Conservation (phyloP, 805 yeast genomes). For the Maudiozyma bulderi region DNA sequence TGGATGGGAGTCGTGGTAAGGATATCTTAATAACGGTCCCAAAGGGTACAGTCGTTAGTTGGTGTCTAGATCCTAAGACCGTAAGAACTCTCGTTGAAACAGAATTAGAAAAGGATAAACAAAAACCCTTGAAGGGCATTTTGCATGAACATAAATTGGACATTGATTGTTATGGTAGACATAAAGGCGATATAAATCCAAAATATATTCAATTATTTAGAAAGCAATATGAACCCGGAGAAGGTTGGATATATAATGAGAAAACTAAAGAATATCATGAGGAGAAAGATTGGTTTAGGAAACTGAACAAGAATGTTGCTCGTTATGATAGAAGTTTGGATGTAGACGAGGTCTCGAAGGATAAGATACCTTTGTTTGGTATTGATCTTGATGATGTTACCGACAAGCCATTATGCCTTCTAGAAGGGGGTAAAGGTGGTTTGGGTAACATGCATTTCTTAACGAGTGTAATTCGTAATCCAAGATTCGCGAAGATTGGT, state of each 20-base stretch:
- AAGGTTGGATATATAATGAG: constrained; percentile 85
- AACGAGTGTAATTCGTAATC: constrained; percentile 76
- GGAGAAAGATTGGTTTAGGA: constrained; percentile 54
- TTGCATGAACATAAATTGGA: constrained; percentile 14
- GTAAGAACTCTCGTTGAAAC: constrained; percentile 28
- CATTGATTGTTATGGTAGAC: constrained; percentile 30
- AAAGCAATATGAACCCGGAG: constrained; percentile 53
- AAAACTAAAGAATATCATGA: constrained; percentile 62
- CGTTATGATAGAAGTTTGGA: constrained; percentile 52
- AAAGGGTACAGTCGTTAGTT: constrained; percentile 75
- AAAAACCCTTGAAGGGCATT: constrained; percentile 18
- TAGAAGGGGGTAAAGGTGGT: constrained; percentile 89
- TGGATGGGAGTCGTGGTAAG: constrained; percentile 79
- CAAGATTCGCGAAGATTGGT: constrained; percentile 78
- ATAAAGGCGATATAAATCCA: constrained; percentile 28
- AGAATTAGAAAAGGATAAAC: constrained; percentile 8
- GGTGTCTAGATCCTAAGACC: constrained; percentile 68
- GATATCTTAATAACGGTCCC: constrained; percentile 81
- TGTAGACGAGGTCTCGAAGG: constrained; percentile 49
- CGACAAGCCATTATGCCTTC: constrained; percentile 53
- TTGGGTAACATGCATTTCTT: constrained; percentile 93
- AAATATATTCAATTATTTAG: constrained; percentile 52
- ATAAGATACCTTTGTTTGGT: constrained; percentile 74
- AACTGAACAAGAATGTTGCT: constrained; percentile 53
- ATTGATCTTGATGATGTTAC: constrained; percentile 58